Percentiles rank a stretch among this genome's conserved stretches.
Conservation (phyloP, 371 early-diverging fungal genomes). For the Entomophthora muscae region DNA sequence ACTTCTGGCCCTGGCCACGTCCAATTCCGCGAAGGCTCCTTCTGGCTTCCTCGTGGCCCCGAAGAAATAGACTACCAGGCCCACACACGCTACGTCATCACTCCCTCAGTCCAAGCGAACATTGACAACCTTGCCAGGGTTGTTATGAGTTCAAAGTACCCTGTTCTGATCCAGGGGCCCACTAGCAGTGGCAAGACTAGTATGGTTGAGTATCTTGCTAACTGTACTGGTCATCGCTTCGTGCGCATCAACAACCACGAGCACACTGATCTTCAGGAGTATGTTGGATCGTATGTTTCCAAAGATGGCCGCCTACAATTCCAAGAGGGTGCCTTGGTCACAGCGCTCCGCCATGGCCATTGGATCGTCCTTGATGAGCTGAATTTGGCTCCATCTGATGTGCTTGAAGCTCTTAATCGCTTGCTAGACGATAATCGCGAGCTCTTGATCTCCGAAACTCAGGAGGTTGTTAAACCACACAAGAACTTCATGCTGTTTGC, state of each 20-base stretch:
- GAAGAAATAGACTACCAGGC: constrained; percentile 24
- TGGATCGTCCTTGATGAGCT: constrained; percentile 99
- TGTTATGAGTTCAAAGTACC: constrained; percentile 76
- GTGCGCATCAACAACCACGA: constrained; percentile 99
- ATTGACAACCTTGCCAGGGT: constrained; percentile 81
- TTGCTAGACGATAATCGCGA: constrained; percentile 98
- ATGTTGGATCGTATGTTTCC: constrained; percentile 86
- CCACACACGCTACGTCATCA: constrained; percentile 62
- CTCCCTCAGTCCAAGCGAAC: constrained; percentile 70
- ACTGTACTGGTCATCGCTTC: constrained; percentile 77
- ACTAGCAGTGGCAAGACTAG: constrained; percentile 99
- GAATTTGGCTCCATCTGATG: constrained; percentile 98
- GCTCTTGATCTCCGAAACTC: constrained; percentile 92
- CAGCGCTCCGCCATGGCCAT: constrained; percentile 91
- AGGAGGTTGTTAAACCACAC: constrained; percentile 89
- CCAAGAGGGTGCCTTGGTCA: constrained; percentile 92
- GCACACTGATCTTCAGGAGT: constrained; percentile 98
- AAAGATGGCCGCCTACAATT: constrained; percentile 80
- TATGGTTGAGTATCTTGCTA: constrained; percentile 96
- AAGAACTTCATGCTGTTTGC: constrained; percentile 98
- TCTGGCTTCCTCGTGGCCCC: constrained; percentile 68
- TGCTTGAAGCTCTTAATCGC: constrained; percentile 98
- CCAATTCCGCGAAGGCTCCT: constrained; percentile 46
- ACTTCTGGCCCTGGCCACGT: constrained; percentile 25
- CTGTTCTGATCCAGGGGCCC: constrained; percentile 99